phyloP scores from a whole-genome alignment of 768 basidiomycete genomes.

The Pholiota conissans region DNA sequence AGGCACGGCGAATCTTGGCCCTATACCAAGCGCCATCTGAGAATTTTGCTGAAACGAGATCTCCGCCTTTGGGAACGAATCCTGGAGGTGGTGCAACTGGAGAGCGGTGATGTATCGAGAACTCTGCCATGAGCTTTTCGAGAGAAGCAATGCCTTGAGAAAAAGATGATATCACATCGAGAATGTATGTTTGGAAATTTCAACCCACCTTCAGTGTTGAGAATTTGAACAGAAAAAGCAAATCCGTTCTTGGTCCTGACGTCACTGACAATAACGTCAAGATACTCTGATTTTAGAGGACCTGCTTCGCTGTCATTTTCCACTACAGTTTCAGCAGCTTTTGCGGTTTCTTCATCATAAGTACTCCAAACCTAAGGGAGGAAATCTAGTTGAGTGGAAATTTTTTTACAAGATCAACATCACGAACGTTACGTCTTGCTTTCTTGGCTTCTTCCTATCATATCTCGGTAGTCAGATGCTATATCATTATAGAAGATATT shows the following conservation, averaged over 20 bases:
- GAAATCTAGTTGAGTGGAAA: neutral
- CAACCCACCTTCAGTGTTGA: constrained; percentile 81
- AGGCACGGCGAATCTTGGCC: constrained; percentile 85
- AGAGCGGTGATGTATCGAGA: constrained; percentile 81
- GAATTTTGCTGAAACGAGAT: constrained; percentile 93
- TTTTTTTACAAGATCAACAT: neutral
- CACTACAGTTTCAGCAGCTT: constrained; percentile 40
- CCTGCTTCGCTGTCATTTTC: constrained; percentile 42
- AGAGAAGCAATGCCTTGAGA: constrained; percentile 83
- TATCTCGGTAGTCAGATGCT: neutral
- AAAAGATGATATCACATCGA: neutral
- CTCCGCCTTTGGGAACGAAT: constrained; percentile 81
- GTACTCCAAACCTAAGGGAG: constrained; percentile 77
- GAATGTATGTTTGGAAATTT: neutral
- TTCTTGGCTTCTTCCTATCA: constrained; percentile 77
- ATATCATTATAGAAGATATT: neutral
- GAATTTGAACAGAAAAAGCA: constrained; percentile 88
- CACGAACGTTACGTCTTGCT: constrained; percentile 71
- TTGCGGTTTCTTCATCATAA: constrained; percentile 71
- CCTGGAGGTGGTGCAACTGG: constrained; percentile 57
- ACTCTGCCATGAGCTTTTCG: constrained; percentile 93
- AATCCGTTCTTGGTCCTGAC: constrained; percentile 74
- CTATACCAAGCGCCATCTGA: constrained; percentile 96
- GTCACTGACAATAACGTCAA: constrained; percentile 92
- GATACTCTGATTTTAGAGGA: constrained; percentile 78